phyloP scores from a whole-genome alignment of 2,329 filamentous ascomycete genomes.

The Lasiodiplodia sp. region DNA sequence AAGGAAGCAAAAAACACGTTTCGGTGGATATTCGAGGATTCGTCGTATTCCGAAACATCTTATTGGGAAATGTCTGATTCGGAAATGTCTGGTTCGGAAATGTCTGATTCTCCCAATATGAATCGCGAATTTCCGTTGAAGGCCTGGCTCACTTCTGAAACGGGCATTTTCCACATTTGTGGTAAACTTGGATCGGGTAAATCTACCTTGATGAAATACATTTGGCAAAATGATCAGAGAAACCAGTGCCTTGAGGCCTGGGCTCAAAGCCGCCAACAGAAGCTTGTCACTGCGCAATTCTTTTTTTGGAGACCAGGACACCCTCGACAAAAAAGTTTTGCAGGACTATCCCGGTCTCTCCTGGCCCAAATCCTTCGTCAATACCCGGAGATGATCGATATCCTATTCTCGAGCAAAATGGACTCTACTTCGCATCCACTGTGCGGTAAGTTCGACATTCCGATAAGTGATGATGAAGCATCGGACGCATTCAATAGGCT shows the following conservation, averaged over 20 bases:
- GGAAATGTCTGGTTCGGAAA: too few species aligned
- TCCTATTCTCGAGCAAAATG: not conserved
- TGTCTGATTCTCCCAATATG: too few species aligned
- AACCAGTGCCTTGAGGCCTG: too few species aligned
- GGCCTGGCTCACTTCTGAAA: not conserved
- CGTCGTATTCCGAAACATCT: too few species aligned
- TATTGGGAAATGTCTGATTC: too few species aligned
- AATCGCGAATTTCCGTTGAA: too few species aligned
- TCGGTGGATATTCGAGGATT: not conserved
- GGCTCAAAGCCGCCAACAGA: not conserved
- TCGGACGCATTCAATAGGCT: not conserved
- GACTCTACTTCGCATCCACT: too few species aligned
- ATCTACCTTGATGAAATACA: not conserved
- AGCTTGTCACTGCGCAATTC: not conserved
- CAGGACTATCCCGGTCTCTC: not conserved
- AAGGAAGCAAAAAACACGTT: too few species aligned
- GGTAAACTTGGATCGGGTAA: not conserved
- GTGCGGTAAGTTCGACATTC: not conserved
- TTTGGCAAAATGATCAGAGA: not conserved
- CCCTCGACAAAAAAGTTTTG: not conserved
- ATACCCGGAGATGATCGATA: not conserved
- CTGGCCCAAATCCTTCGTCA: not conserved
- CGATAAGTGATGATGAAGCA: not conserved
- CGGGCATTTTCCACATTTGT: not conserved
- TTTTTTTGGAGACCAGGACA: not conserved